Conservation (phyloP, 2,329 filamentous ascomycete species). For the Ascochyta rabiei region DNA sequence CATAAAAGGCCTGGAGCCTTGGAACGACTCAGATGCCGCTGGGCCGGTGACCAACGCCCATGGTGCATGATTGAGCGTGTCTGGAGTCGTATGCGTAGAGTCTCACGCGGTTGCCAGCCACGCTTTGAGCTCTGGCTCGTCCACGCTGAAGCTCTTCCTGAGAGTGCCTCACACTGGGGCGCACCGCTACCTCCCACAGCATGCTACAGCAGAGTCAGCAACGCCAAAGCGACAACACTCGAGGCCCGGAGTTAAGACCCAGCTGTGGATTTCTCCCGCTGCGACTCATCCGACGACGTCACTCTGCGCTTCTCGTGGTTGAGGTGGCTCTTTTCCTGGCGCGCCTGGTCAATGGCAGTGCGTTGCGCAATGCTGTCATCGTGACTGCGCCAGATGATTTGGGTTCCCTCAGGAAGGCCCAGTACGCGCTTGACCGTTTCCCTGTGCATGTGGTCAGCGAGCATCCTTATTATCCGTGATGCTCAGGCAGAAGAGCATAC, state of each 20-base stretch:
- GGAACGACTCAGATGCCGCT: background rate
- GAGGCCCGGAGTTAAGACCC: constrained; percentile 26
- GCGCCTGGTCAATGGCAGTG: constrained; percentile 86
- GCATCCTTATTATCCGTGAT: too few species aligned
- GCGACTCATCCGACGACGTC: constrained; percentile 42
- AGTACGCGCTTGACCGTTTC: constrained; percentile 94
- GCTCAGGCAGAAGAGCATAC: constrained; percentile 57
- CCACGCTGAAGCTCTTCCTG: background rate
- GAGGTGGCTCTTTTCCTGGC: constrained; percentile 74
- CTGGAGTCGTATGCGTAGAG: background rate
- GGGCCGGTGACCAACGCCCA: background rate
- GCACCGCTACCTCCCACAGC: background rate
- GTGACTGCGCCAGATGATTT: constrained; percentile 94
- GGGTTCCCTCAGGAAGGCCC: constrained; percentile 83
- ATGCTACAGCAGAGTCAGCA: constrained; percentile 9
- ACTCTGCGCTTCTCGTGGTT: constrained; percentile 54
- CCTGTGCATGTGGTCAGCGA: constrained; percentile 56
- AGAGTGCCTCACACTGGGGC: background rate
- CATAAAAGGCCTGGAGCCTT: background rate
- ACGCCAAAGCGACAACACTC: constrained; percentile 10
- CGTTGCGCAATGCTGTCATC: constrained; percentile 94
- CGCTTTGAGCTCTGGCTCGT: background rate
- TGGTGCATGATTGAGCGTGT: background rate
- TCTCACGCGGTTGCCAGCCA: background rate
- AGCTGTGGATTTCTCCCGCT: constrained; percentile 37